Base-by-base conservation (phyloP, 345 rosid species). In the rapeseed (Brassica napus) region DNA sequence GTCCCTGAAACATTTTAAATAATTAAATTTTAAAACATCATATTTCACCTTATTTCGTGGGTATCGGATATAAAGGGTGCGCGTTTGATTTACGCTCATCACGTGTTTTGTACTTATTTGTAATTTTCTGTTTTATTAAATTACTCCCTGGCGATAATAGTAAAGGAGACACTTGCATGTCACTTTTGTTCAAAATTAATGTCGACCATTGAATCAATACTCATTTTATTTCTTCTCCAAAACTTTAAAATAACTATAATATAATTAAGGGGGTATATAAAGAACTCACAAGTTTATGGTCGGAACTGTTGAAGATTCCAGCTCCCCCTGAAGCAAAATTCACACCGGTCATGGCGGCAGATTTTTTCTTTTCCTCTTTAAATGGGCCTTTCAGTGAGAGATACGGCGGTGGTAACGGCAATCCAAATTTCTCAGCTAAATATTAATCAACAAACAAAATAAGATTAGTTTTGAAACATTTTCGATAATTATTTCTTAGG, bases 291-390 rank as follows among this genome's bases (percentile, higher is more conserved):
- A 78, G 67, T 14, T 26, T 6, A 35, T 82, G 77, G 62, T 87
- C 92, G 1, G 85, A 21, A 74, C 88, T 57, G 24, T 87, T 84
- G 76, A 93, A 86, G 83, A 93, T 91, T 21, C 89, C 92, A 3
- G 92, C 86, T 5, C 89, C 91, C 1, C 83, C 92, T 0, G 94
- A 89, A 77, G 91, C 92, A 35, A 90, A 90, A 82, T 84, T 90
- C 8, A 90, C 85, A 3, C 94, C 91, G 3, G 78, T 79, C 2
- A 82, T 57, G 55, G 79, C 76, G 1, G 85, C 71, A 0, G 78
- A 42, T 8, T 55, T 32, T 23, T 78, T 81, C 73, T 42, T 44
- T 31, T 68, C 57, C 11, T 11, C 28, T 35, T 61, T 24, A 1
- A 69, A 4, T 74, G 26, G 2, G 23, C 52, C 21, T 80, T 5